These are phyloP conservation scores for Rhodomyrtus tomentosa DNA, from an alignment of 345 rosid species.

Conservation along the genomic window DNA sequence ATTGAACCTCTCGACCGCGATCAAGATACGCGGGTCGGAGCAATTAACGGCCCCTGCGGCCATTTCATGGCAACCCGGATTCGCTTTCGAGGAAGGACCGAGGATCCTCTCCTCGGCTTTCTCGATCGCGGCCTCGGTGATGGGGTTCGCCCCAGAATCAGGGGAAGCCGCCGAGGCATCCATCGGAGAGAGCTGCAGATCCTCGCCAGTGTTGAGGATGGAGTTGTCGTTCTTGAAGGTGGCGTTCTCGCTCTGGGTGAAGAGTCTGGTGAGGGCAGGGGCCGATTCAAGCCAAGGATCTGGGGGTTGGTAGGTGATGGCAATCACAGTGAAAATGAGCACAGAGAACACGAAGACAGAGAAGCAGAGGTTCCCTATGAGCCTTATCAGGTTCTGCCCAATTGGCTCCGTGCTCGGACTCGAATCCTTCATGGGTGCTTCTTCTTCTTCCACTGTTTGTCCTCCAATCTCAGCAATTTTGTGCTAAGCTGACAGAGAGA, in stretches of 20 bases:
- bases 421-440: slow-evolving; percentile 45
- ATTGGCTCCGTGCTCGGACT: slow-evolving; percentile 55
- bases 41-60: slow-evolving; percentile 42
- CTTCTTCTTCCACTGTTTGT: background rate
- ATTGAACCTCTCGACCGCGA: slow-evolving; percentile 72
- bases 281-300: slow-evolving; percentile 98
- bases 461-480: background rate
- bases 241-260: slow-evolving; percentile 69
- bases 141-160: slow-evolving; percentile 6
- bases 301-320: slow-evolving; percentile 89
- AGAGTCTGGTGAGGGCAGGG: slow-evolving; percentile 69
- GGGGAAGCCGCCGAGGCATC: slow-evolving; percentile 12
- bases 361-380: slow-evolving; percentile 81
- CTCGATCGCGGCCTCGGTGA: slow-evolving; percentile 41
- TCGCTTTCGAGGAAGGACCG: slow-evolving; percentile 3
- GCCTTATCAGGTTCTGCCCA: slow-evolving; percentile 70
- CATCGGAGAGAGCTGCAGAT: slow-evolving; percentile 14
- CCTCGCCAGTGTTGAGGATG: slow-evolving; percentile 82
- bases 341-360: slow-evolving; percentile 89
- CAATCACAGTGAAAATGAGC: slow-evolving; percentile 67
- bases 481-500: background rate
- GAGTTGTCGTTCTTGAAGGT: slow-evolving; percentile 72
- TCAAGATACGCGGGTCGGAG: slow-evolving; percentile 66
- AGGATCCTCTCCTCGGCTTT: slow-evolving; percentile 27
- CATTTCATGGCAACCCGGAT: slow-evolving; percentile 33